phyloP scores from a whole-genome alignment of 2,329 filamentous ascomycete genomes.

The Endothia cerciana region DNA sequence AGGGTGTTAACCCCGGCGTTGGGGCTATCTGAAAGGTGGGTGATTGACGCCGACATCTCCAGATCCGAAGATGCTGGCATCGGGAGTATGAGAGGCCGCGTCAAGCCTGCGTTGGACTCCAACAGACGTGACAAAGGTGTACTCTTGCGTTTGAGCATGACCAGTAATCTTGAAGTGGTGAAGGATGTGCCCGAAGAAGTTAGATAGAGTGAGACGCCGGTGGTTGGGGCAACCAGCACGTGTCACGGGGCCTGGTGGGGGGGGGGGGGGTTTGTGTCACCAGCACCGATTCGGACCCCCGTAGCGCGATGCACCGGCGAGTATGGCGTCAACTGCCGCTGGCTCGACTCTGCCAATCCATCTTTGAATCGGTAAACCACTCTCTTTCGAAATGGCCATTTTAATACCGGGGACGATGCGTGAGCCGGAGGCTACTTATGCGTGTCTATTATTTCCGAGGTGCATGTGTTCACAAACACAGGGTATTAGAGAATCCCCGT shows the following conservation, averaged over 20 bases:
- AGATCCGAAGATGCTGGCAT: slow-evolving; percentile 8
- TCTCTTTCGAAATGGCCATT: neutral
- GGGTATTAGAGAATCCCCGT: slow-evolving; percentile 27
- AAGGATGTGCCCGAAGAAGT: neutral
- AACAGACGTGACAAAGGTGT: neutral
- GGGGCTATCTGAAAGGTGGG: slow-evolving; percentile 47
- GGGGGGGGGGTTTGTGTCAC: neutral
- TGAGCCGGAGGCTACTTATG: neutral
- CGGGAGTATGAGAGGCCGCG: slow-evolving; percentile 8
- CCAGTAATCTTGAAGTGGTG: neutral
- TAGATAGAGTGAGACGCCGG: neutral
- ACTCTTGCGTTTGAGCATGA: neutral
- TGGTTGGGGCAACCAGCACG: neutral
- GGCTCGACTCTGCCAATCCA: neutral
- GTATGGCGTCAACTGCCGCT: neutral
- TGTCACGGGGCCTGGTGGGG: neutral
- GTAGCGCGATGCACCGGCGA: neutral
- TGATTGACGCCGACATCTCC: slow-evolving; percentile 24
- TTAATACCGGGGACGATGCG: neutral
- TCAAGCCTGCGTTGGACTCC: neutral
- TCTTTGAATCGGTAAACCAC: neutral
- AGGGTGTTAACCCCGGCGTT: slow-evolving; percentile 50
- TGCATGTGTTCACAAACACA: slow-evolving; percentile 3
- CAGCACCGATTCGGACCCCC: neutral
- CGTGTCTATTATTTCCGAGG: neutral